Conservation (phyloP, 2,329 filamentous ascomycete species). For the Blastomyces gilchristii region DNA sequence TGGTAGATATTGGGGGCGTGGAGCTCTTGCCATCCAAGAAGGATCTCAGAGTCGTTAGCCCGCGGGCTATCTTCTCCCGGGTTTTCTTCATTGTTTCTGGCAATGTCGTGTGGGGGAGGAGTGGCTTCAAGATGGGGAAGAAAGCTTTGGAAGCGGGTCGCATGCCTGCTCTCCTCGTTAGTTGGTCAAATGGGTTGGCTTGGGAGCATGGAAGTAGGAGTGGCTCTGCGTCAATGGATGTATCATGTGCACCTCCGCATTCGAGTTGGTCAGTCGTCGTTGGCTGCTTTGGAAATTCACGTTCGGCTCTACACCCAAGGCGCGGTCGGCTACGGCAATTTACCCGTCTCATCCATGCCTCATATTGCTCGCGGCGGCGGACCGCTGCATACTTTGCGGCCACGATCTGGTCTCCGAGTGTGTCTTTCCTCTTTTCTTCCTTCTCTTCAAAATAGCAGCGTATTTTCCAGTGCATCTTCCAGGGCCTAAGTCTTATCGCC, state of each 20-base stretch:
- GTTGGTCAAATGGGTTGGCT: slow-evolving; percentile 3
- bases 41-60: neutral
- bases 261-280: neutral
- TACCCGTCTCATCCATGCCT: neutral
- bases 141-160: neutral
- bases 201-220: neutral
- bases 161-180: neutral
- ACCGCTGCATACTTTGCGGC: neutral
- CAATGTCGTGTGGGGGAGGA: neutral
- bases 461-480: neutral
- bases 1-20: neutral
- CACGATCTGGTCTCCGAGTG: neutral
- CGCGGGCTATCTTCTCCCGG: neutral
- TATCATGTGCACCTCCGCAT: neutral
- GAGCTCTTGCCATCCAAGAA: slow-evolving; percentile 1
- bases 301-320: neutral
- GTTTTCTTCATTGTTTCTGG: neutral
- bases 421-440: neutral
- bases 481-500: neutral
- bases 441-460: neutral
- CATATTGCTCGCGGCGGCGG: neutral
- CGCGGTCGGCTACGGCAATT: neutral
- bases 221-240: neutral
- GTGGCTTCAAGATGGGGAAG: neutral
- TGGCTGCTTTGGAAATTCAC: neutral